phyloP scores from a whole-genome alignment of 1,284 basidiomycete genomes.

The Papiliotrema nemorosa region DNA sequence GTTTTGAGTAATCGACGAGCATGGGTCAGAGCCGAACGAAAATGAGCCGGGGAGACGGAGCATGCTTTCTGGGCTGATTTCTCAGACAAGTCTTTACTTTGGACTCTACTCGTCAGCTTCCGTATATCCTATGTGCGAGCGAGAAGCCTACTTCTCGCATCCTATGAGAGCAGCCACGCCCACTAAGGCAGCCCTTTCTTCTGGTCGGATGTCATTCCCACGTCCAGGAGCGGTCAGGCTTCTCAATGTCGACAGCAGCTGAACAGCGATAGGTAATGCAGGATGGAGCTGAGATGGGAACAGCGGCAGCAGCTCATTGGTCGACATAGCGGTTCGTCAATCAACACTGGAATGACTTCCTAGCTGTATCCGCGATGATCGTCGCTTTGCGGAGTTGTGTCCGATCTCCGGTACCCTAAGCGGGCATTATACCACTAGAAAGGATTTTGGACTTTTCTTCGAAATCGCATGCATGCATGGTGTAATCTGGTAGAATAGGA shows the following conservation, averaged over 20 bases:
- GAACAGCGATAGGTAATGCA: slow-evolving; percentile 35
- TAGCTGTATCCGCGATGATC: neutral
- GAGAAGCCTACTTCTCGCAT: slow-evolving; percentile 40
- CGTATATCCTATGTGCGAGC: neutral
- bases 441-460: no score
- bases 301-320: slow-evolving; percentile 34
- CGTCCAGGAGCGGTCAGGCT: slow-evolving; percentile 37
- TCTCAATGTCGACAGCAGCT: slow-evolving; percentile 39
- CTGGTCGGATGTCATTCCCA: slow-evolving; percentile 35
- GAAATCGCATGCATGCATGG: no score
- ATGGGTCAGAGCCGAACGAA: slow-evolving; percentile 28
- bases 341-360: neutral
- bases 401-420: no score
- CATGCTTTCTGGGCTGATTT: slow-evolving; percentile 38
- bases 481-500: no score
- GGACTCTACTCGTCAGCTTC: slow-evolving; percentile 22
- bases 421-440: no score
- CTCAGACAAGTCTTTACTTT: slow-evolving; percentile 34
- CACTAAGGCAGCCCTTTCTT: slow-evolving; percentile 41
- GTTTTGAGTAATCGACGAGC: slow-evolving; percentile 25
- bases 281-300: slow-evolving; percentile 44
- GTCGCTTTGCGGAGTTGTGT: no score
- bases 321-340: slow-evolving; percentile 26
- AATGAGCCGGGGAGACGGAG: slow-evolving; percentile 38
- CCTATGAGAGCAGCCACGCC: slow-evolving; percentile 44